Conservation (phyloP, 805 yeast species). For the Zygosaccharomyces lentus region DNA sequence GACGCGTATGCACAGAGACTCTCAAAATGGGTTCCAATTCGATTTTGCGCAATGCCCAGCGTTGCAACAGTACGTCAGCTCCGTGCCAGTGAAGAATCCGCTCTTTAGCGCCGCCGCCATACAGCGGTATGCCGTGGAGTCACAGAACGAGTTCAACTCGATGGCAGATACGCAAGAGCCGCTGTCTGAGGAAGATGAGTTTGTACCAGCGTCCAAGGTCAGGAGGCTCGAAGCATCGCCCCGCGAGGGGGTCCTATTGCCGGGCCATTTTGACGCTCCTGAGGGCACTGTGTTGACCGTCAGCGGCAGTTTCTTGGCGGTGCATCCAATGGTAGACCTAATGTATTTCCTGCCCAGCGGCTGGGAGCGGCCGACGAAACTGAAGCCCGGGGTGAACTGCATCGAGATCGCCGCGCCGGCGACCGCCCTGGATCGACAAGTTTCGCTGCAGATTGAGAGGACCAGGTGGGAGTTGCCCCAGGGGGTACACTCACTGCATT, state of each 20-base stretch:
- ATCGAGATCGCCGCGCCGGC: slow-evolving; percentile 8
- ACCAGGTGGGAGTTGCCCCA: slow-evolving; percentile 5
- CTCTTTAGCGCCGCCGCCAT: slow-evolving; percentile 10
- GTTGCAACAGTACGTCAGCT: not conserved
- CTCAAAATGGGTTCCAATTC: slow-evolving; percentile 19
- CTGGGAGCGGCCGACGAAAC: slow-evolving; percentile 2
- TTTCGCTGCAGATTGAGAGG: slow-evolving; percentile 5
- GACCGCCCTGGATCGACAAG: slow-evolving; percentile 1
- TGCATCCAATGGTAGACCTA: not conserved
- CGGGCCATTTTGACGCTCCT: not conserved
- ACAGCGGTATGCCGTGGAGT: slow-evolving; percentile 1
- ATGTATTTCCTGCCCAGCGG: slow-evolving; percentile 13
- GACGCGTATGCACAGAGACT: slow-evolving; percentile 14
- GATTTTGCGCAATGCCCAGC: slow-evolving; percentile 1
- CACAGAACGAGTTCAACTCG: slow-evolving; percentile 15
- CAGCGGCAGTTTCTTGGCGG: slow-evolving; percentile 3
- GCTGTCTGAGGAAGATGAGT: not conserved
- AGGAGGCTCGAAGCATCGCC: not conserved
- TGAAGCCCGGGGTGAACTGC: slow-evolving; percentile 10
- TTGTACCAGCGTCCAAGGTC: not conserved
- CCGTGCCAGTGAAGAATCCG: slow-evolving; percentile 14
- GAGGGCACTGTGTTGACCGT: not conserved
- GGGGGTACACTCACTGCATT: slow-evolving; percentile 6
- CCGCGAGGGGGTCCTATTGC: not conserved
- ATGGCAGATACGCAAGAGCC: slow-evolving; percentile 6